These are phyloP conservation scores for Aspergillus sp. DNA, from an alignment of 2,329 filamentous ascomycete species.

Conservation along the genomic window DNA sequence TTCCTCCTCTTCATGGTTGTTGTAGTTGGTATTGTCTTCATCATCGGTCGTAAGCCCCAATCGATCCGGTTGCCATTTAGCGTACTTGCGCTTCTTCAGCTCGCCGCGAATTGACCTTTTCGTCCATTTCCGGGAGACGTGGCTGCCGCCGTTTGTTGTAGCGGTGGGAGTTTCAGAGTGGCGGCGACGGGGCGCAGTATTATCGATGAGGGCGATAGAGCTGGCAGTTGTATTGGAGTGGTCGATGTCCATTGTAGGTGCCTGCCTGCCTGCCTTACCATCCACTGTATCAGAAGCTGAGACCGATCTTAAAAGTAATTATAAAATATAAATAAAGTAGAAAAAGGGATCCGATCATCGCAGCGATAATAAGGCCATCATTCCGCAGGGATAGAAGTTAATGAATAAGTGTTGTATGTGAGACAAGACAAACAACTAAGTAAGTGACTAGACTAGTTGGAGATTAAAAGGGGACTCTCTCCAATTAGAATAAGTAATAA, in stretches of 20 bases:
- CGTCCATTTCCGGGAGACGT: constrained; percentile 23
- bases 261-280: too few relatives aligned
- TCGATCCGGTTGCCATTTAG: constrained; percentile 57
- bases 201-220: constrained; percentile 43
- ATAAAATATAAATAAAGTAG: too few relatives aligned
- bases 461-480: too few relatives aligned
- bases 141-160: constrained; percentile 11
- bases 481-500: background rate
- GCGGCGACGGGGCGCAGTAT: constrained; percentile 35
- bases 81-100: constrained; percentile 47
- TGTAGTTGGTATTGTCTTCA: constrained; percentile 19
- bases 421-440: too few relatives aligned
- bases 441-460: too few relatives aligned
- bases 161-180: constrained; percentile 15
- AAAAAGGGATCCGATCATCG: too few relatives aligned
- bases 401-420: too few relatives aligned
- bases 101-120: constrained; percentile 41
- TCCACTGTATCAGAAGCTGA: too few relatives aligned
- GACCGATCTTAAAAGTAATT: too few relatives aligned
- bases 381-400: too few relatives aligned
- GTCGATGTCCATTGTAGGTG: background rate
- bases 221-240: constrained; percentile 10
- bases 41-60: constrained; percentile 48
- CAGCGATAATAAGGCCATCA: too few relatives aligned
- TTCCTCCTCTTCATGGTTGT: background rate